phyloP scores from a whole-genome alignment of 768 basidiomycete genomes.

The Russula ochroleuca region DNA sequence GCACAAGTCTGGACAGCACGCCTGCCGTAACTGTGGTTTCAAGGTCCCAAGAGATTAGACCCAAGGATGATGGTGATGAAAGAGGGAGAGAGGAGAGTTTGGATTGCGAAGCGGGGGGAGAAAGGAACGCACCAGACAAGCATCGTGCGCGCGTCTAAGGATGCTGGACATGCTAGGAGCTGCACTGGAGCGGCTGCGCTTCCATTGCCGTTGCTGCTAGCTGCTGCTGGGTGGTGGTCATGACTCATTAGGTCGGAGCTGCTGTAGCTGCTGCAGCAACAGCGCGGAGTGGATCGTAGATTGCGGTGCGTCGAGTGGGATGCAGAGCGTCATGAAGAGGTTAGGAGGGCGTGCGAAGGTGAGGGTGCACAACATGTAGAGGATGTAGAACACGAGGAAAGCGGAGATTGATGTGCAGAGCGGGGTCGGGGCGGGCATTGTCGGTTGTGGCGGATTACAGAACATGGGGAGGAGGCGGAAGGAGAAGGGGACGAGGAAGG shows the following conservation, averaged over 20 bases:
- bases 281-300: constrained; percentile 16
- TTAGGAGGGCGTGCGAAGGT: constrained; percentile 21
- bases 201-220: not conserved
- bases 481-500: constrained; percentile 10
- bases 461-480: not conserved
- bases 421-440: not conserved
- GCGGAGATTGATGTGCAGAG: constrained; percentile 9
- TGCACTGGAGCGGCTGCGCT: not conserved
- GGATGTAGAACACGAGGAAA: constrained; percentile 20
- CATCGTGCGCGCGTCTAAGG: constrained; percentile 21
- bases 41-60: not conserved
- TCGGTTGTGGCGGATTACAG: not conserved
- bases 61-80: no score
- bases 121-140: constrained; percentile 21
- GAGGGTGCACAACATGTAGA: constrained; percentile 20
- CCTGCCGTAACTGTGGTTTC: constrained; percentile 22
- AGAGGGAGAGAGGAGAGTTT: no score
- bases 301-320: constrained; percentile 21
- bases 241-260: not conserved
- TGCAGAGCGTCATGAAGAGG: constrained; percentile 22
- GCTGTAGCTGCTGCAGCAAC: not conserved
- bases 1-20: constrained; percentile 23
- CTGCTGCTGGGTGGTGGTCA: not conserved
- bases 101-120: not conserved
- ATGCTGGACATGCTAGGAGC: constrained; percentile 24